Evolutionary conservation across 352 stramenopile species (phyloP), one percentile per base, ranked within the genome.

Genomic region (Pythium inflatum): DNA sequence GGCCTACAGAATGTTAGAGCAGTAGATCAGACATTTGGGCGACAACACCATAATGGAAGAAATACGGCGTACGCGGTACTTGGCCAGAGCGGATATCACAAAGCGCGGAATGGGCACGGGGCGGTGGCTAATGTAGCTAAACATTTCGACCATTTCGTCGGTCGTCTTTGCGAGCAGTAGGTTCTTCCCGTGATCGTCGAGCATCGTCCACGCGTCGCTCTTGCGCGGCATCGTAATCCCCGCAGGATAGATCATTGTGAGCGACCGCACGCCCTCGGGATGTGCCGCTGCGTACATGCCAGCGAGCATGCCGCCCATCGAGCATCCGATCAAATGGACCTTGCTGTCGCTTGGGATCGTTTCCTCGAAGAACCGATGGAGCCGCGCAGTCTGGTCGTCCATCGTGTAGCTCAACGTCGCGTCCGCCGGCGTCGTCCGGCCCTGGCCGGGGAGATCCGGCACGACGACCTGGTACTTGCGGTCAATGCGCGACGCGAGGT

Each of bases 221-320:
- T 87, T 88, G 51, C 70, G 82, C 20, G 76, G 77, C 83, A 92
- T 92, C 0, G 77, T 80, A 64, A 93, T 81, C 0, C 86, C 86
- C 12, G 86, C 86, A 1, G 86, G 86, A 51, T 83, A 93, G 36
- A 93, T 76, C 74, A 93, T 85, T 9, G 86, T 93, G 11, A 92
- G 46, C 14, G 83, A 88, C n/a, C 76, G 66, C 22, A 92, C 70
- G 6, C 68, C 73, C 1, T 87, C 66, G 2, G 86, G 82, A 60
- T 90, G 88, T 58, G 79, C 73, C 12, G 83, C 82, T 2, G 86
- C 74, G 65, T 89, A 93, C 20, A 87, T 76, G n/a, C 86, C 86
- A 0, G 82, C 80, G 46, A 93, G 74, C 82, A 93, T 89, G 18
- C 83, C 86, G 43, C 86, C 86, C 86, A 93, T 92, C 46, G 82